Percentiles rank a stretch among this genome's conserved stretches.
phyloP scores from a whole-genome alignment of 805 yeast genomes.

The Barnettozyma sucrosica region DNA sequence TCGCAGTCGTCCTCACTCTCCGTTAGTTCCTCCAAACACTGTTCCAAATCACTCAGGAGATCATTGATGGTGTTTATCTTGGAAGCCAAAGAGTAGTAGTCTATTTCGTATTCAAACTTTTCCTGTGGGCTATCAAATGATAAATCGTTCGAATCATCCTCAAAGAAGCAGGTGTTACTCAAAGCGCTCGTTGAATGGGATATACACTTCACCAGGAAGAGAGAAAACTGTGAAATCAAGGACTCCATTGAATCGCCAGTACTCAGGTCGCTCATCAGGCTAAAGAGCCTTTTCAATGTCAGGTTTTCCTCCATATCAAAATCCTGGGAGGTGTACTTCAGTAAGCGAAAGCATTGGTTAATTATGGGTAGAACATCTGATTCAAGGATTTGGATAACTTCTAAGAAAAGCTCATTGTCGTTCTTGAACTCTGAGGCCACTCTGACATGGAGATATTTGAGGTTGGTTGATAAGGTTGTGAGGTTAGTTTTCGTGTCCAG shows the following conservation, averaged over 20 bases:
- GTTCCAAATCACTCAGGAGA: background rate
- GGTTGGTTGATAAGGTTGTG: slow-evolving; percentile 3
- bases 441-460: slow-evolving; percentile 5
- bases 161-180: background rate
- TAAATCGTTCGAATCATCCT: background rate
- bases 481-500: slow-evolving; percentile 3
- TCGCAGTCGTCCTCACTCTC: background rate
- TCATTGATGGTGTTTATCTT: slow-evolving; percentile 1
- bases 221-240: background rate
- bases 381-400: slow-evolving; percentile 4
- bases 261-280: background rate
- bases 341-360: slow-evolving; percentile 3
- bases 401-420: slow-evolving; percentile 6
- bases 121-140: background rate
- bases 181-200: background rate
- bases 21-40: background rate
- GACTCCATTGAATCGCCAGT: slow-evolving; percentile 1
- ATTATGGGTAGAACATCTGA: slow-evolving; percentile 7
- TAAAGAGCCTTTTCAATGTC: background rate
- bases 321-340: background rate
- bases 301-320: background rate
- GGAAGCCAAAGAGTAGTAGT: slow-evolving; percentile 3
- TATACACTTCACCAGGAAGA: slow-evolving; percentile 3
- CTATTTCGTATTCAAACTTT: slow-evolving; percentile 4
- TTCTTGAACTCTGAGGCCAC: slow-evolving; percentile 5